These are phyloP conservation scores for Candida ficus DNA, from an alignment of 805 yeast genomes.

Conservation along the genomic window DNA sequence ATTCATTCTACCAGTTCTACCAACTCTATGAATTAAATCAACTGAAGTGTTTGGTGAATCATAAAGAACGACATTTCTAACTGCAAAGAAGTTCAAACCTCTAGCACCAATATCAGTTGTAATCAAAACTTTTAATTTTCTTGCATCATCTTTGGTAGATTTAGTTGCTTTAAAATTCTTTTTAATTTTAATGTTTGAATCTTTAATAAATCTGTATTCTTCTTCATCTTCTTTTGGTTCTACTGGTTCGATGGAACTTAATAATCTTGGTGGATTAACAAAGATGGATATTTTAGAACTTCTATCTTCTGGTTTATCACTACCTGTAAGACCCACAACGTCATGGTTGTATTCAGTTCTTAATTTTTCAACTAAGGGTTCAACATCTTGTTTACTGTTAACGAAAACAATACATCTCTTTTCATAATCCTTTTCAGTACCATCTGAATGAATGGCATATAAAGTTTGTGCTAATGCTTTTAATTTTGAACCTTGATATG, in stretches of 20 bases:
- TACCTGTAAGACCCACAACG: constrained; percentile 63
- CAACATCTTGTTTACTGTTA: constrained; percentile 63
- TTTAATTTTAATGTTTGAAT: constrained; percentile 30
- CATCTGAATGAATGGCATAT: constrained; percentile 80
- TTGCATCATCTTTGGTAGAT: constrained; percentile 5
- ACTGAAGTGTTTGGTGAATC: constrained; percentile 84
- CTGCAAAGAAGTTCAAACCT: constrained; percentile 80
- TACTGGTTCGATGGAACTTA: constrained; percentile 26
- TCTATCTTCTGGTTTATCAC: constrained; percentile 58
- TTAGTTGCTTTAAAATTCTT: constrained; percentile 3
- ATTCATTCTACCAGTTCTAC: constrained; percentile 92
- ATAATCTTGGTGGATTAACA: constrained; percentile 49
- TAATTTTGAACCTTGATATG: constrained; percentile 78
- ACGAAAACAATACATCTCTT: constrained; percentile 85
- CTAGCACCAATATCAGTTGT: constrained; percentile 89
- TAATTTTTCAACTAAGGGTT: constrained; percentile 51
- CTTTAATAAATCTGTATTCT: constrained; percentile 21
- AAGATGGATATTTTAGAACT: constrained; percentile 53
- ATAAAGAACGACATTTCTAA: constrained; percentile 75
- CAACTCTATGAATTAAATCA: constrained; percentile 86
- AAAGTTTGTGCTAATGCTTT: constrained; percentile 86
- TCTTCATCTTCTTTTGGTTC: constrained; percentile 12
- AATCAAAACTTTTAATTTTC: constrained; percentile 59
- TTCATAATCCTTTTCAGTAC: constrained; percentile 68
- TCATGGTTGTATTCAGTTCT: constrained; percentile 46